Percentiles rank a stretch among this genome's conserved stretches.
Evolutionary conservation across 1,139 yeast species (phyloP).

Genomic region (Yamadazyma triangularis): DNA sequence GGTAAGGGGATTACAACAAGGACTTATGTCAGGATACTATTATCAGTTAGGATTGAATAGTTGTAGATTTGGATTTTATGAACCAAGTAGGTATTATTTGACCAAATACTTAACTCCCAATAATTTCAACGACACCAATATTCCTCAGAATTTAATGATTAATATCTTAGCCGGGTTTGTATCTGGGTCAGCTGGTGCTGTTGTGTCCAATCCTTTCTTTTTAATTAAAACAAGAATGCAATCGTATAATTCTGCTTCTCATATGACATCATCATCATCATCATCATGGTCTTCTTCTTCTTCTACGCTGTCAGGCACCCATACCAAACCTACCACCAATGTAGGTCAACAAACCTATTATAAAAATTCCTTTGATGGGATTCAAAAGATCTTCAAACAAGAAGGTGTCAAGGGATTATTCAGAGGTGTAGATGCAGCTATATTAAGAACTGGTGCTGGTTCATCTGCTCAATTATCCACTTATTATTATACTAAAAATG

Average conservation of each 20-base stretch:
- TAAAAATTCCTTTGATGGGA: constrained; percentile 62
- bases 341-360: constrained; percentile 94
- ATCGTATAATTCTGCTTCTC: constrained; percentile 46
- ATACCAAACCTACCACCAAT: no score
- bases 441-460: constrained; percentile 91
- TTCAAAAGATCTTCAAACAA: constrained; percentile 50
- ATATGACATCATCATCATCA: constrained; percentile 17
- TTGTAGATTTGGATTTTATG: constrained; percentile 89
- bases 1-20: constrained; percentile 81
- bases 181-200: constrained; percentile 88
- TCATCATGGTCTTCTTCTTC: no score
- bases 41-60: constrained; percentile 92
- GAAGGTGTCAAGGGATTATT: constrained; percentile 81
- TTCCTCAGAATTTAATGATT: constrained; percentile 56
- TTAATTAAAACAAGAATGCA: constrained; percentile 95
- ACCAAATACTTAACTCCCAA: constrained; percentile 56
- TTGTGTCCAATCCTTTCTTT: constrained; percentile 86
- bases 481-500: constrained; percentile 71
- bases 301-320: no score
- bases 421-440: constrained; percentile 93
- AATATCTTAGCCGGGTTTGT: constrained; percentile 80
- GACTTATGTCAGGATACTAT: constrained; percentile 74
- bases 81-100: constrained; percentile 66
- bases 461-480: constrained; percentile 95
- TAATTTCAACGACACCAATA: constrained; percentile 29